Evolutionary conservation across 192 early-diverging fungal genomes (phyloP).

Genomic region (Entophlyctis luteolus): DNA sequence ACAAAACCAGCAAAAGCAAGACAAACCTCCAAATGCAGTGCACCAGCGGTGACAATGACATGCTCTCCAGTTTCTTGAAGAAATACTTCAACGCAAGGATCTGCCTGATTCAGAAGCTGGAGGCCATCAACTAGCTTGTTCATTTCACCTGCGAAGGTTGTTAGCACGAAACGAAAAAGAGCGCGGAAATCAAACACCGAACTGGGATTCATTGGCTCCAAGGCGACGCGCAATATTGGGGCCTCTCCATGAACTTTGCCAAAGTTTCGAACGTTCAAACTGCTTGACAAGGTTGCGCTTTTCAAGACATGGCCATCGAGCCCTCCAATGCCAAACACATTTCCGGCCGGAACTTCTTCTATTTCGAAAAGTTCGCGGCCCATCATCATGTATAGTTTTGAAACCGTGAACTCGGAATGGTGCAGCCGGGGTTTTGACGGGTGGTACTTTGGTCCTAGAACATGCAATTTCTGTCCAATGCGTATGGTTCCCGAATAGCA

Average conservation of each 20-base stretch:
- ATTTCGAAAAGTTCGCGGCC: constrained; percentile 85
- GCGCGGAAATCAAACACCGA: constrained; percentile 1
- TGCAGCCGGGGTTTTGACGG: constrained; percentile 46
- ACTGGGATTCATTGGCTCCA: constrained; percentile 88
- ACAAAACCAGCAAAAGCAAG: constrained; percentile 2
- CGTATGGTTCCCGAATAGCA: constrained; percentile 87
- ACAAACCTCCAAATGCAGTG: constrained; percentile 85
- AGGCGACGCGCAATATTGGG: constrained; percentile 93
- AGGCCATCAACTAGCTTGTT: constrained; percentile 78
- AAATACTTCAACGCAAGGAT: constrained; percentile 88
- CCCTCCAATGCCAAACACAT: constrained; percentile 88
- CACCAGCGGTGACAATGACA: constrained; percentile 93
- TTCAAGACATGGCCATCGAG: constrained; percentile 89
- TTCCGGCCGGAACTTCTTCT: constrained; percentile 85
- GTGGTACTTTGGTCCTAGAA: constrained; percentile 92
- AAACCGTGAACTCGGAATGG: constrained; percentile 66
- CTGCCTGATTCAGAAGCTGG: constrained; percentile 86
- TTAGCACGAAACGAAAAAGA: background rate
- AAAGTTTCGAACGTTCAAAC: constrained; percentile 70
- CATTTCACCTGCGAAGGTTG: constrained; percentile 66
- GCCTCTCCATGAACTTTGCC: constrained; percentile 64
- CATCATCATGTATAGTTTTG: constrained; percentile 92
- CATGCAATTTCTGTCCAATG: constrained; percentile 81
- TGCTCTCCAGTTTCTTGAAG: constrained; percentile 94
- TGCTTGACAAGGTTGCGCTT: constrained; percentile 83